Evolutionary conservation across 2,329 filamentous ascomycete genomes (phyloP), one percentile per base, ranked within the genome.

Genomic region (Cladophialophora carrionii): DNA sequence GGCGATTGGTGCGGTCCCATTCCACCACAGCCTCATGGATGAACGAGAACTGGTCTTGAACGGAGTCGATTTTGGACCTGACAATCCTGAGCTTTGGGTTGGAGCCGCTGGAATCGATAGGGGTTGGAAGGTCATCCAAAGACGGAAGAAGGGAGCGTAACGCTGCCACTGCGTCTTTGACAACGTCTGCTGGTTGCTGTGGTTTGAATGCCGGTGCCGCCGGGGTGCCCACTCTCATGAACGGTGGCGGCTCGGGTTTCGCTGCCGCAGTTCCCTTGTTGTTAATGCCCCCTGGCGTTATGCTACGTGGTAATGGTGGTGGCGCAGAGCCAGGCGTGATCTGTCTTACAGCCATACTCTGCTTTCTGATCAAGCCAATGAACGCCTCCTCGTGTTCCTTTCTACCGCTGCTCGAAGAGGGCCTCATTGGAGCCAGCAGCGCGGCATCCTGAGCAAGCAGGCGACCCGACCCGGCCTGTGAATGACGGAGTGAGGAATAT

Each of bases 1-100:
- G 71, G 57, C 79, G 76, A 14, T 81, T 79, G 2, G 78, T 73
- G 53, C 74, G 73, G 69, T 85, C 83, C 82, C 81, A 85, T 4
- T 75, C 70, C 54, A 77, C 73, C 6, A 79, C 70, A 14, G 74
- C 73, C 54, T 78, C 73, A 53, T 76, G 73, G 17, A 82, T 79
- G 64, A 79, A 82, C 31, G 70, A 70, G 56, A 82, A 81, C 62
- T 81, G 75, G 64, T 79, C 77, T 1, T 76, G 68, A 37, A 78
- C 52, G 3, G 53, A 61, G 34, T 64, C 68, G 46, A 67, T 64
- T 22, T 69, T 68, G 20, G 32, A 32, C 56, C 63, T 60, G 43
- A 69, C 52, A 9, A 51, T 52, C 48, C 64, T 57, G 22, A 67
- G 46, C 53, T 65, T 64, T 2, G 65, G 54, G 61, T 69, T 60